phyloP scores from a whole-genome alignment of 1,284 basidiomycete species.

The Kwoniella shivajii region DNA sequence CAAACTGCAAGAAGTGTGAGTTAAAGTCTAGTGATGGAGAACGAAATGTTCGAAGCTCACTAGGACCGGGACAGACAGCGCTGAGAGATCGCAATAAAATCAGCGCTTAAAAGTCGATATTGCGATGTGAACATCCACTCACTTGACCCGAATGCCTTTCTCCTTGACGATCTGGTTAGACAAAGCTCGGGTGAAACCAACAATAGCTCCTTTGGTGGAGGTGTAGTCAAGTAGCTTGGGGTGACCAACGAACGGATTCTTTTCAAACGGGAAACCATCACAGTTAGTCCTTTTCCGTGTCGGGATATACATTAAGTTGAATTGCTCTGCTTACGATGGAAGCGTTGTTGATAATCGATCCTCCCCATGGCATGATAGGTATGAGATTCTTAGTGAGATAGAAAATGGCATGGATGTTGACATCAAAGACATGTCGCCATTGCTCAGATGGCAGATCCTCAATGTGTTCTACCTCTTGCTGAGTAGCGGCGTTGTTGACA shows the following conservation, averaged over 20 bases:
- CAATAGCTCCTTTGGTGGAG: conserved; percentile 62
- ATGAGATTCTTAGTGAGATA: conserved; percentile 60
- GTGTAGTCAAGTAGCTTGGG: conserved; percentile 62
- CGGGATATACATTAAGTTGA: too few species aligned
- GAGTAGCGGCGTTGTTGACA: conserved; percentile 62
- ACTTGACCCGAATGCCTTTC: conserved; percentile 61
- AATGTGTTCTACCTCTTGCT: conserved; percentile 58
- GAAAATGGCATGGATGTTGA: conserved; percentile 60
- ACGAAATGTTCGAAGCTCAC: conserved; percentile 14
- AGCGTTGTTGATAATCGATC: conserved; percentile 60
- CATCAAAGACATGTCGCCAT: conserved; percentile 61
- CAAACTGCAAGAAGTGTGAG: conserved; percentile 51
- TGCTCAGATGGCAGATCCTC: conserved; percentile 58
- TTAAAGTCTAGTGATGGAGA: background rate
- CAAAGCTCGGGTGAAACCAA: conserved; percentile 58
- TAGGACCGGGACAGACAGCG: conserved; percentile 58
- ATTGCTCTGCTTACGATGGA: conserved; percentile 17
- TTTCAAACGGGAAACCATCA: background rate
- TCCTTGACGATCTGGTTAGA: conserved; percentile 62
- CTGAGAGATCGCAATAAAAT: conserved; percentile 4
- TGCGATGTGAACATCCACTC: conserved; percentile 17
- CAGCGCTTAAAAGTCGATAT: background rate
- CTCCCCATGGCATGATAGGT: conserved; percentile 55
- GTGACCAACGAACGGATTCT: conserved; percentile 58
- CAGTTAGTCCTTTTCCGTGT: too few species aligned